phyloP scores from a whole-genome alignment of 164 flowering plant species.

The Sedum album region DNA sequence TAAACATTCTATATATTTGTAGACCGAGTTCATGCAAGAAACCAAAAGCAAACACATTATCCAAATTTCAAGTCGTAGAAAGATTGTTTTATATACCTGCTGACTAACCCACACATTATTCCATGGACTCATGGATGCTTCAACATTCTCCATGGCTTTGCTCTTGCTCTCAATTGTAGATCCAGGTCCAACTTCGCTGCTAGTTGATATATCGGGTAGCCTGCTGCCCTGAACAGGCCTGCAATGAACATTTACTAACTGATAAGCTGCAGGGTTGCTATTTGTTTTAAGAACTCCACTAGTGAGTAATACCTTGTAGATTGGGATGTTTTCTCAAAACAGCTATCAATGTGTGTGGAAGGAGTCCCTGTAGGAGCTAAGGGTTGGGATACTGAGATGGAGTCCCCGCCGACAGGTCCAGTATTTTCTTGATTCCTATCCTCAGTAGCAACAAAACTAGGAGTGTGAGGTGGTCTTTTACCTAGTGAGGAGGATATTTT shows the following conservation, averaged over 20 bases:
- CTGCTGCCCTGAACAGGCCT: slow-evolving; percentile 42
- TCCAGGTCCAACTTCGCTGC: slow-evolving; percentile 33
- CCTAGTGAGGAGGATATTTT: slow-evolving; percentile 27
- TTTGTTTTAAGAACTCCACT: background rate
- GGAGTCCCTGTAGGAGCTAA: slow-evolving; percentile 85
- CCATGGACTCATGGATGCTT: slow-evolving; percentile 51
- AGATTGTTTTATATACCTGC: slow-evolving; percentile 33
- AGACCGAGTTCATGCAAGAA: background rate
- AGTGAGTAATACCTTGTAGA: slow-evolving; percentile 30
- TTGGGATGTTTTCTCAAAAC: slow-evolving; percentile 35
- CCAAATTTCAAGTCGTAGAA: background rate
- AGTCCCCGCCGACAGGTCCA: slow-evolving; percentile 39
- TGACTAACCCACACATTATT: slow-evolving; percentile 40
- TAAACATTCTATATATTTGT: background rate
- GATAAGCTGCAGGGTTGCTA: background rate
- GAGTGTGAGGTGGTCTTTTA: slow-evolving; percentile 28
- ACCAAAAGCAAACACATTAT: background rate
- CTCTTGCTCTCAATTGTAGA: slow-evolving; percentile 41
- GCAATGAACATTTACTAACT: slow-evolving; percentile 16
- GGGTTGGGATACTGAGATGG: slow-evolving; percentile 35
- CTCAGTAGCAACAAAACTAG: slow-evolving; percentile 31
- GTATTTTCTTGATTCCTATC: slow-evolving; percentile 20
- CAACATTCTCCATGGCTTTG: slow-evolving; percentile 40
- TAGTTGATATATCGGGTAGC: slow-evolving; percentile 22
- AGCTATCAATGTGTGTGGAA: slow-evolving; percentile 39